These are phyloP conservation scores for Naganishia onofrii DNA, from an alignment of 768 basidiomycete species.

Conservation along the genomic window DNA sequence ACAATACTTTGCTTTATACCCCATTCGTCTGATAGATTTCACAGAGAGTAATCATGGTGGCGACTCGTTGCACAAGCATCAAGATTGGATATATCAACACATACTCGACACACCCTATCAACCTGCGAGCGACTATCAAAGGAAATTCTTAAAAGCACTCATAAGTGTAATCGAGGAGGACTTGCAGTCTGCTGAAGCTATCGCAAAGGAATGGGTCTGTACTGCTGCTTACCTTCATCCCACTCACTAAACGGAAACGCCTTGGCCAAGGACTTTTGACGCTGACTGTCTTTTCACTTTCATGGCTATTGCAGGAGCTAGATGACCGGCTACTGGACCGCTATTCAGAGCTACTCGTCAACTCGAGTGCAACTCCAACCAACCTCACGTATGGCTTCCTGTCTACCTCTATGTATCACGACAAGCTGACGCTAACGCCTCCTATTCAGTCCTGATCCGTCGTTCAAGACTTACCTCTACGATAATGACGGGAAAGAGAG, in stretches of 20 bases:
- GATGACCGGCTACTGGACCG: constrained; percentile 45
- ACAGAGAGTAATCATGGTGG: not conserved
- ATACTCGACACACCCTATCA: constrained; percentile 8
- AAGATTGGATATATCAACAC: constrained; percentile 18
- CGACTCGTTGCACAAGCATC: constrained; percentile 11
- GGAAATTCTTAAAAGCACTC: constrained; percentile 29
- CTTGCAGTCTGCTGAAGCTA: constrained; percentile 15
- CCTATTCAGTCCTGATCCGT: constrained; percentile 36
- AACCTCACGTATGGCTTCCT: not conserved
- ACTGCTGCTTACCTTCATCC: not conserved
- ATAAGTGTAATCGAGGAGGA: constrained; percentile 24
- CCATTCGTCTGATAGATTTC: constrained; percentile 24
- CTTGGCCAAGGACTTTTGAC: not conserved
- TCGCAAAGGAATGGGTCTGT: constrained; percentile 28
- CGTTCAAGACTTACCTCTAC: constrained; percentile 49
- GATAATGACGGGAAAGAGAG: constrained; percentile 3
- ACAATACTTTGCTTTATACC: constrained; percentile 32
- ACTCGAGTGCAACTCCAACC: not conserved
- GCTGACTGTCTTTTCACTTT: not conserved
- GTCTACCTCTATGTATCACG: not conserved
- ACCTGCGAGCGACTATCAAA: constrained; percentile 29
- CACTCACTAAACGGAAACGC: not conserved
- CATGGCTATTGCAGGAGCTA: constrained; percentile 35
- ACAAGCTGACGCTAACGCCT: not conserved
- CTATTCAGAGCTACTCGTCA: constrained; percentile 35